Base-by-base conservation (phyloP, 768 basidiomycete genomes). In the Trametes cinnabarina region DNA sequence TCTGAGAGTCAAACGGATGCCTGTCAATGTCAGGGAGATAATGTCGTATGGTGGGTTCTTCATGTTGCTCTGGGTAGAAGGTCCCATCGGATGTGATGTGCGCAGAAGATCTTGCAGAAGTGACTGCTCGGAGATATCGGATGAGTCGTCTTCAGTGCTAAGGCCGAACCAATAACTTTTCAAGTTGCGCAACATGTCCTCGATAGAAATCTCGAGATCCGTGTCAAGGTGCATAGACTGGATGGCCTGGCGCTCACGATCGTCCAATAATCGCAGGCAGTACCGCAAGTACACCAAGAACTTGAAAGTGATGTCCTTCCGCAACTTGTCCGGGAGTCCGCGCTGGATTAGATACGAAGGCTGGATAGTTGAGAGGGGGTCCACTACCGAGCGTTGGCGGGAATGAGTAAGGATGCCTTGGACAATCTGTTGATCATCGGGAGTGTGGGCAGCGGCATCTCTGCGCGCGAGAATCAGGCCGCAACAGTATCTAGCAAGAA, bases 341-440 rank as follows among this genome's bases (percentile, higher is more conserved):
- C 78, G 82, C 67, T 91, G 91, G 23, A 94, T 83, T 32, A 95
- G 79, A 67, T 84, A 92, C 2, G 92, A 93, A 6, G 91, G 89
- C 47, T 93, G 90, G 28, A 85, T 90, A 30, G 89, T 84, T 20
- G 92, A 93, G 14, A 92, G 76, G 8, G 90, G 88, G 67, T 94
- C 90, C 7, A 90, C 76, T 26, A 83, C 72, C 3, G 82, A 67
- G 22, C 77, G 72, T 28, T 80, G 72, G 26, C 74, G 72, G n/a
- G 85, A 84, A 50, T 73, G 73, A 56, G 72, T 68, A 49, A 90
- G 74, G 47, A 88, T 77, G 41, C 74, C 72, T 47, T 74, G 72
- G 20, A 87, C 71, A 19, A 81, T 69, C n/a, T 66, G 64, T 51
- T 70, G 73, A 42, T 74, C 73, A n/a, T 69, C 68, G 6, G 66